Conservation (phyloP, 2,329 filamentous ascomycete species). For the Fusarium sp. region DNA sequence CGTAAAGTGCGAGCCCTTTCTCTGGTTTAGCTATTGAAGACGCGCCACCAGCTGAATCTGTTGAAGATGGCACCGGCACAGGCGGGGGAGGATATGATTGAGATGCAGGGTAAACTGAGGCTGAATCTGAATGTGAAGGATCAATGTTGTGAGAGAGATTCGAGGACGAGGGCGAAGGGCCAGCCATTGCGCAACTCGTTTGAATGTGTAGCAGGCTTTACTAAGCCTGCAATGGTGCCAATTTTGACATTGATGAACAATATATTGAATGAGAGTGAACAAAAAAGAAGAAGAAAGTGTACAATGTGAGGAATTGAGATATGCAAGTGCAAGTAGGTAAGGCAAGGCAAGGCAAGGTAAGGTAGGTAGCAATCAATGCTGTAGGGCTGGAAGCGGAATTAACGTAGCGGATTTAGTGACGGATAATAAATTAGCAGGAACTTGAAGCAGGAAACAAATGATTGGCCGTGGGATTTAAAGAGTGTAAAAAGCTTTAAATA, state of each 20-base stretch:
- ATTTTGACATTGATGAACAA: slow-evolving; percentile 4
- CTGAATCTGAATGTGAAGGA: slow-evolving; percentile 43
- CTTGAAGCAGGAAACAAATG: slow-evolving; percentile 12
- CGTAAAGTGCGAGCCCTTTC: slow-evolving; percentile 55
- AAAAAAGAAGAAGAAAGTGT: background rate
- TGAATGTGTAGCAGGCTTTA: slow-evolving; percentile 3
- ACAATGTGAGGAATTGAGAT: background rate
- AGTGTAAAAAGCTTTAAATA: slow-evolving; percentile 6
- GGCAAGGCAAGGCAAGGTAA: too few species aligned
- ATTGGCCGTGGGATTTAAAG: slow-evolving; percentile 13
- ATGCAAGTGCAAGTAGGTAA: background rate
- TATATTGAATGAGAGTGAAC: background rate
- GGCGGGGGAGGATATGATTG: slow-evolving; percentile 34
- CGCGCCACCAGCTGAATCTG: background rate
- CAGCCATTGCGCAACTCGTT: slow-evolving; percentile 46
- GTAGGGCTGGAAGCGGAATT: slow-evolving; percentile 25
- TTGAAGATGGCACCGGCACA: slow-evolving; percentile 10
- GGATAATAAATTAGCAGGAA: slow-evolving; percentile 20
- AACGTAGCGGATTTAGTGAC: slow-evolving; percentile 4
- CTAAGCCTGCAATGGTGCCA: slow-evolving; percentile 40
- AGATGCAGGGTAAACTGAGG: slow-evolving; percentile 20
- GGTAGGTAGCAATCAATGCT: background rate
- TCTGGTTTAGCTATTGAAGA: slow-evolving; percentile 37
- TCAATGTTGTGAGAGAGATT: slow-evolving; percentile 47
- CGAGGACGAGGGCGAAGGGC: slow-evolving; percentile 48